Base-by-base conservation (phyloP, 305 asterid genomes). In the Rubia balearica region DNA sequence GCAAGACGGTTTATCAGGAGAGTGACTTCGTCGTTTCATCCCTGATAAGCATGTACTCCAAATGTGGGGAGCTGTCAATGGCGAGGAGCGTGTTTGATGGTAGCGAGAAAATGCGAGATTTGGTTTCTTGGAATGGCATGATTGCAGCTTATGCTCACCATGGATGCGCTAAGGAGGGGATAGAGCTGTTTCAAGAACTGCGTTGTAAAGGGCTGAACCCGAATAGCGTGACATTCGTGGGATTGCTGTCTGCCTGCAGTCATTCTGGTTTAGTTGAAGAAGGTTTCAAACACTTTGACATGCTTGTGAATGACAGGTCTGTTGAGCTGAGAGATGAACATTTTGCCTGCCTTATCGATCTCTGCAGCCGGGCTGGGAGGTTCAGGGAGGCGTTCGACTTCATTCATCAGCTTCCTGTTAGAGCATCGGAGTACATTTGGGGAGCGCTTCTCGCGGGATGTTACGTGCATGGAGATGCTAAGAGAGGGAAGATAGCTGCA, bases 31-130 rank as follows among this genome's bases (percentile, higher is more conserved):
- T 78, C 1, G 57, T 67, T 19, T 67, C 76, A 14, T 43, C 73
- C 21, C 61, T 79, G 56, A 62, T 79, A 71, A 75, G 76, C 36
- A 79, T 75, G 75, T 79, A 79, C 61, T 75, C 71, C 61, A 79
- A 61, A 55, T 79, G 82, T 67, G 82, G 82, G 7, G 69, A 38
- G 70, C 59, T 68, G 21, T 66, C 65, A 72, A 68, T 36, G 61
- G 82, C 73, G 66, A 36, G 45, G 56, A 48, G 5, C 8, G 74
- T 75, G 40, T 79, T 79, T 59, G 30, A 40, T 27, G 66, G 56
- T 9, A 51, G 24, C n/a, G 6, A 8, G 46, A 57, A 71, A 5
- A 51, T 36, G 12, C 72, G 61, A 56, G 76, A 71, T 42, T 46
- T 75, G 71, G 82, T 75, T 11, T 66, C 71, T 68, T 75, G 79